A percentile compares a stretch with the other conserved stretches of the same genome.
phyloP scores from a whole-genome alignment of 208 protist species.

The Acanthamoeba royreba region DNA sequence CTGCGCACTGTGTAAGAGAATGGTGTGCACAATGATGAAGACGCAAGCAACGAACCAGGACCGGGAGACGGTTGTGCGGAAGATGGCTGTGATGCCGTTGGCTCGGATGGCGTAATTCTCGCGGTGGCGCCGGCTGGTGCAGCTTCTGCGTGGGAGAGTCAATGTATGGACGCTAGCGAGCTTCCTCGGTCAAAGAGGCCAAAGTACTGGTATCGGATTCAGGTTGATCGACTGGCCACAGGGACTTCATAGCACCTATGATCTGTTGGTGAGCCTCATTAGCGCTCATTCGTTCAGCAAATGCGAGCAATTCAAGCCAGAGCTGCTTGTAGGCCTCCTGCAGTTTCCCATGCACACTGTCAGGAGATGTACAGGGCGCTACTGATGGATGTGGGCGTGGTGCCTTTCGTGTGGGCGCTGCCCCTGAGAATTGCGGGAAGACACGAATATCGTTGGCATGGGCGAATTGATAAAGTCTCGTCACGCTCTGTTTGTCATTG shows the following conservation, averaged over 20 bases:
- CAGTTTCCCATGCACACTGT: not conserved
- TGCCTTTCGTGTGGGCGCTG: not conserved
- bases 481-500: not conserved
- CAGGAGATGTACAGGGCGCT: too few species aligned
- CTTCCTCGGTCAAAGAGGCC: too few species aligned
- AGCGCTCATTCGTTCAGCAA: not conserved
- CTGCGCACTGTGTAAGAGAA: not conserved
- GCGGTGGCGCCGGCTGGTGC: too few species aligned
- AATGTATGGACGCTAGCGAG: too few species aligned
- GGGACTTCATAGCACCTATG: not conserved
- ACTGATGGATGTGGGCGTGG: too few species aligned
- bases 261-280: constrained; percentile 6
- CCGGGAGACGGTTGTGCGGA: not conserved
- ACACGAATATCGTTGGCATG: not conserved
- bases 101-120: too few species aligned
- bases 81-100: too few species aligned
- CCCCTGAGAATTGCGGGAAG: not conserved
- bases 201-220: not conserved
- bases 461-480: not conserved
- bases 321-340: not conserved
- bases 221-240: not conserved
- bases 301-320: not conserved
- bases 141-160: too few species aligned
- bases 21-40: too few species aligned
- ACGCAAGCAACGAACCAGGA: not conserved